Percentiles rank a stretch among this genome's conserved stretches.
phyloP scores from a whole-genome alignment of 1,139 yeast genomes.

The Blastobotrys buckinghamii region DNA sequence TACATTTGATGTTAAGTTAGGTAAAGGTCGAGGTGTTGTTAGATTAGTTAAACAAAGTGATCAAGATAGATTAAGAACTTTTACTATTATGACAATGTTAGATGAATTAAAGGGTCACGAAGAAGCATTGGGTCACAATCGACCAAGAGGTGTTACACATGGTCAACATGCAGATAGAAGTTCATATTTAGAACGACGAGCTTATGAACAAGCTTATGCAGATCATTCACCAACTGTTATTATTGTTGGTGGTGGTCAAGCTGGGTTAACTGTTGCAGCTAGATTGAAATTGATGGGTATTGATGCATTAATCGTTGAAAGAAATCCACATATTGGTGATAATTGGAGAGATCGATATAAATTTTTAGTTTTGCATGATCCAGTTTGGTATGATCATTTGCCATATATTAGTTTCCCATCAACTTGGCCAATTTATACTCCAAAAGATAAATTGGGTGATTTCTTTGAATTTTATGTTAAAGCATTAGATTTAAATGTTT shows the following conservation, averaged over 20 bases:
- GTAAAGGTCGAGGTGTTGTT: conserved; percentile 34
- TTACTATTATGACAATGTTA: conserved; percentile 34
- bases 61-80: conserved; percentile 30
- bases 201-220: conserved; percentile 18
- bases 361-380: conserved; percentile 41
- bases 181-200: conserved; percentile 9
- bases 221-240: conserved; percentile 32
- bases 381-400: conserved; percentile 40
- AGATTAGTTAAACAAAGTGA: conserved; percentile 32
- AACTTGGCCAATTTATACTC: conserved; percentile 40
- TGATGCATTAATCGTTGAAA: conserved; percentile 37
- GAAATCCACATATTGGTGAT: conserved; percentile 38
- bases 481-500: conserved; percentile 38
- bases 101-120: conserved; percentile 35
- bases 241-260: conserved; percentile 44
- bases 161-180: conserved; percentile 39
- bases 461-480: conserved; percentile 40
- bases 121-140: conserved; percentile 30
- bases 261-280: conserved; percentile 41
- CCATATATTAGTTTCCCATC: conserved; percentile 39
- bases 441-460: conserved; percentile 41
- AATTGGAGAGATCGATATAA: conserved; percentile 44
- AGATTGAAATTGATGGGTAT: conserved; percentile 39
- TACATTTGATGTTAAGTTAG: conserved; percentile 32
- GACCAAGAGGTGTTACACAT: conserved; percentile 36